Evolutionary conservation across 768 basidiomycete genomes (phyloP).

Genomic region (Trametes elegans): DNA sequence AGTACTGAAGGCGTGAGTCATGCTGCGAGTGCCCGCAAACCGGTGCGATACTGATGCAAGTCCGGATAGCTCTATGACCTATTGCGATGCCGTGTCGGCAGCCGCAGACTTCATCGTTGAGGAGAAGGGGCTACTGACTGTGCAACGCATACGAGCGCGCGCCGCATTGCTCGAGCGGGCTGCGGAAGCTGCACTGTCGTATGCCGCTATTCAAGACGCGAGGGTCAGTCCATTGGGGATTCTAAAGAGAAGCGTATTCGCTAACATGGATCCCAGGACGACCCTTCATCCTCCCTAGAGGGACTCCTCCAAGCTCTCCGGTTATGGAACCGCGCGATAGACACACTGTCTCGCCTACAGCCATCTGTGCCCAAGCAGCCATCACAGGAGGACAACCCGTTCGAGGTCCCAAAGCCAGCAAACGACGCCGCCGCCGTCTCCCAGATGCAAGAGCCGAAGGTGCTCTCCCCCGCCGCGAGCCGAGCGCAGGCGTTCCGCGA

Average conservation of each 20-base stretch:
- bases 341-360: constrained; percentile 60
- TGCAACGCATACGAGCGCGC: constrained; percentile 56
- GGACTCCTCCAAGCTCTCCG: constrained; percentile 69
- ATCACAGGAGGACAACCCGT: constrained; percentile 56
- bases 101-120: constrained; percentile 39
- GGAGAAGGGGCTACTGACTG: constrained; percentile 50
- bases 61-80: constrained; percentile 43
- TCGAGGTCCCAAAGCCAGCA: constrained; percentile 42
- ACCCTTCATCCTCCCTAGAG: constrained; percentile 53
- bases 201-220: constrained; percentile 64
- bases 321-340: constrained; percentile 78
- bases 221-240: constrained; percentile 43
- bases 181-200: constrained; percentile 69
- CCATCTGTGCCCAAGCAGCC: constrained; percentile 31
- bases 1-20: constrained; percentile 52
- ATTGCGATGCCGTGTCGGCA: constrained; percentile 57
- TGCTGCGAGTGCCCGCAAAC: not conserved
- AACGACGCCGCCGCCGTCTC: constrained; percentile 6
- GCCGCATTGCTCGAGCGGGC: constrained; percentile 62
- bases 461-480: constrained; percentile 13
- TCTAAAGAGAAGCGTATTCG: no score
- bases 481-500: constrained; percentile 41
- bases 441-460: not conserved
- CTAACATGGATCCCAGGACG: constrained; percentile 46
- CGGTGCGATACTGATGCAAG: not conserved